phyloP scores from a whole-genome alignment of 352 stramenopile genomes.

The Phytophthora constricta region DNA sequence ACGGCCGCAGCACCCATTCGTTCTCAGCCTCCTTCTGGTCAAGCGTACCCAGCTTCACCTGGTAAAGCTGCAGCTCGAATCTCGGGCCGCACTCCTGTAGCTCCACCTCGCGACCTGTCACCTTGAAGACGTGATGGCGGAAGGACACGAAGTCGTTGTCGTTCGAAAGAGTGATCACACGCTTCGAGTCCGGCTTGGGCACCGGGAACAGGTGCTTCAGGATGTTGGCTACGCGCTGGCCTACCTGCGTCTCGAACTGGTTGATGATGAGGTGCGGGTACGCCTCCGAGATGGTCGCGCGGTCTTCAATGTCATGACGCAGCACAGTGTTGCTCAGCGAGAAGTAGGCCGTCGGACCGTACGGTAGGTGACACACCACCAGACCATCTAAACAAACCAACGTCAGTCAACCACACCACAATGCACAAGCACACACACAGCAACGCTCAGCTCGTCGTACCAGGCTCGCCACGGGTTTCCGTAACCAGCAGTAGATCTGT shows the following conservation, averaged over 20 bases:
- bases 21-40: constrained; percentile 99
- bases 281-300: constrained; percentile 91
- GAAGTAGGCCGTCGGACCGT: constrained; percentile 99
- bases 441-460: constrained; percentile 33
- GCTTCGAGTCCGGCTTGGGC: constrained; percentile 95
- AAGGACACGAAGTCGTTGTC: constrained; percentile 99
- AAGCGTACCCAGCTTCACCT: constrained; percentile 97
- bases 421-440: not conserved
- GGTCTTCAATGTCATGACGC: constrained; percentile 98
- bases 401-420: constrained; percentile 12
- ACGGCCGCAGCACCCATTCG: constrained; percentile 99
- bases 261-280: constrained; percentile 98
- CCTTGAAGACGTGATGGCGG: constrained; percentile 99
- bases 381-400: constrained; percentile 89
- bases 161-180: constrained; percentile 98
- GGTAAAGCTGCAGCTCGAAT: constrained; percentile 99
- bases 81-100: constrained; percentile 96
- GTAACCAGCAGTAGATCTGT: constrained; percentile 98
- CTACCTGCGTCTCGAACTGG: constrained; percentile 96
- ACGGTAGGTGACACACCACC: constrained; percentile 98
- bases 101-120: constrained; percentile 91
- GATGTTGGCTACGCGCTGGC: constrained; percentile 96
- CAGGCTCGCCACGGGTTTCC: constrained; percentile 98
- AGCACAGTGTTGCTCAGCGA: constrained; percentile 97
- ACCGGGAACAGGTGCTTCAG: constrained; percentile 99